A percentile compares a stretch with the other conserved stretches of the same genome.
Evolutionary conservation across 345 rosid genomes (phyloP).

Genomic region (Limnanthes douglasii): DNA sequence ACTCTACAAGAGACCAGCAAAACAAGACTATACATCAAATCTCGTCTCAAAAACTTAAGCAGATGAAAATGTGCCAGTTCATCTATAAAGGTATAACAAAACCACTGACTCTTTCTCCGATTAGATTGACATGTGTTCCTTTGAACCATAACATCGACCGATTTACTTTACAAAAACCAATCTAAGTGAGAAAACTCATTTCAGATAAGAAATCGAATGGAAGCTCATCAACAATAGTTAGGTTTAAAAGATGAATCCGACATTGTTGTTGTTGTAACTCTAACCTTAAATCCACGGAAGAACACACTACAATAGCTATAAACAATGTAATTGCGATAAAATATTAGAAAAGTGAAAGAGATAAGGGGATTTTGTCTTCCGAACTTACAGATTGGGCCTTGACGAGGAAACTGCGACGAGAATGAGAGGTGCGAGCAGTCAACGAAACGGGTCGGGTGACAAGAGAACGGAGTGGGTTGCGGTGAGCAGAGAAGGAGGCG

Average conservation of each 20-base stretch:
- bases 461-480: slow-evolving; percentile 26
- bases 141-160: no score
- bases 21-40: no score
- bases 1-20: slow-evolving; percentile 19
- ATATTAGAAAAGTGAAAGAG: neutral
- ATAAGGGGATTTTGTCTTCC: no score
- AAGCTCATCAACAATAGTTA: slow-evolving; percentile 1
- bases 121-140: neutral
- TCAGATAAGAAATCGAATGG: neutral
- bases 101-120: neutral
- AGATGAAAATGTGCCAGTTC: no score
- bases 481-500: slow-evolving; percentile 23
- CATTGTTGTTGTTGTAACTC: no score
- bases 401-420: slow-evolving; percentile 38
- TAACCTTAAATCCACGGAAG: neutral
- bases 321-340: no score
- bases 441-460: slow-evolving; percentile 26
- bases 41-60: no score
- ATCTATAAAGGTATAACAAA: neutral
- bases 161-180: no score
- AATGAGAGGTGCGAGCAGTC: slow-evolving; percentile 20
- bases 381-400: slow-evolving; percentile 44
- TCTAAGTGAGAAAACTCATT: no score
- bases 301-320: no score
- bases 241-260: neutral